phyloP scores from a whole-genome alignment of 208 protist species.

The Crithidia brevicula region DNA sequence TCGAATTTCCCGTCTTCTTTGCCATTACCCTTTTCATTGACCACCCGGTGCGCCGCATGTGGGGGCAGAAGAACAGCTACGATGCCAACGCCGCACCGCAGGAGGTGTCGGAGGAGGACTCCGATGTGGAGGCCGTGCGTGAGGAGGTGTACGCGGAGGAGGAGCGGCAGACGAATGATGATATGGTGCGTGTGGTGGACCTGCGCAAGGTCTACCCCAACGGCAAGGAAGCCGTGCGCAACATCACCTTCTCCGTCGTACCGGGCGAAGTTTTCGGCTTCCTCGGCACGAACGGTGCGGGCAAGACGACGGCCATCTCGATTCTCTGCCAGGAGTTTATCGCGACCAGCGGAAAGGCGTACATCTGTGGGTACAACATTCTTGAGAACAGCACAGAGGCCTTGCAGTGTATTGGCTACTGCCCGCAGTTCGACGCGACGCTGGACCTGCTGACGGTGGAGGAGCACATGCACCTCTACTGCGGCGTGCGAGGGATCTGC shows the following conservation, averaged over 20 bases:
- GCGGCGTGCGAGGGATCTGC: constrained; percentile 39
- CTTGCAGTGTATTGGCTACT: constrained; percentile 91
- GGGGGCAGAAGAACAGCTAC: constrained; percentile 16
- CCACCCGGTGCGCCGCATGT: constrained; percentile 35
- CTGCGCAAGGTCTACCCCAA: constrained; percentile 53
- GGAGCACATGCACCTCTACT: constrained; percentile 89
- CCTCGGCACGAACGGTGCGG: constrained; percentile 90
- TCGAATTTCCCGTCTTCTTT: constrained; percentile 46
- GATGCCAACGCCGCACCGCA: constrained; percentile 12
- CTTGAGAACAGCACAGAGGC: constrained; percentile 43
- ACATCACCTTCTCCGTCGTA: constrained; percentile 75
- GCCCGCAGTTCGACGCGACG: constrained; percentile 96
- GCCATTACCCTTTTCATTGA: constrained; percentile 47
- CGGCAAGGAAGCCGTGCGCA: constrained; percentile 65
- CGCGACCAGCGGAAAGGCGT: constrained; percentile 61
- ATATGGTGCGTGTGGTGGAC: constrained; percentile 57
- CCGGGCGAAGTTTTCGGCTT: constrained; percentile 87
- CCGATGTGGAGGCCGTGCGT: constrained; percentile 53
- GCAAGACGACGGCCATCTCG: constrained; percentile 87
- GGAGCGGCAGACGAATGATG: constrained; percentile 22
- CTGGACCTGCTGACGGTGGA: constrained; percentile 91
- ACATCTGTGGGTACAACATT: constrained; percentile 62
- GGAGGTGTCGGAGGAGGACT: constrained; percentile 39
- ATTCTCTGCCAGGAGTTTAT: constrained; percentile 84
- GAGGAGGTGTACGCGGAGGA: constrained; percentile 33